Base-by-base conservation (phyloP, 140 eudicot genomes). In the Senecio squalidus region DNA sequence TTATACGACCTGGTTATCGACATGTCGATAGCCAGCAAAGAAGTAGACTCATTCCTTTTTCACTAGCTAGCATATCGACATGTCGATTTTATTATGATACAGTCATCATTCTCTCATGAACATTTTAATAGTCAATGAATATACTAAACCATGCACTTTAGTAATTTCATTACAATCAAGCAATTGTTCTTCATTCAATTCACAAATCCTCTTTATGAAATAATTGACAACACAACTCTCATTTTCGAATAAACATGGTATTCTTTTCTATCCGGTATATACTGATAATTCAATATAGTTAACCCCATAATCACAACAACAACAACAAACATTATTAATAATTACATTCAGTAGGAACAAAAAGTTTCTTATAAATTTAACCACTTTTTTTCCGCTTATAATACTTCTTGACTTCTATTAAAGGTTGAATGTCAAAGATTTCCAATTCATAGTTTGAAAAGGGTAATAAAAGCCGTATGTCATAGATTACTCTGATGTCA, bases 101-200 rank as follows among this genome's bases (percentile, higher is more conserved):
- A 58, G 96, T 75, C 63, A 96, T 86, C 22, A 89, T 81, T 49
- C 94, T 94, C 77, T 86, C 94, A 49, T 91, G 88, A 71, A 84
- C 94, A 5, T 7, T 16, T 6, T 31, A 14, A 38, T 26, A 30
- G 43, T 17, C 15, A 3, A 17, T 26, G 33, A 11, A 31, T 43
- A 10, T 41, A 57, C 78, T 64, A 62, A n/a, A 81, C 98, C 98
- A 65, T 79, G 44, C 60, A 79, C 70, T 76, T 80, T 68, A 18
- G 87, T 94, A 72, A 91, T 84, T 65, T 74, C 83, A 71, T 91
- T 91, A 96, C 98, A 91, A 74, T 91, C 98, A 1, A 91, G 96
- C 61, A 91, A 70, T 40, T 76, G 69, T 76, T 91, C 80, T 64
- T 77, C 94, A n/a, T n/a, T n/a, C n/a, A n/a, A n/a, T 34, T 73